phyloP scores from a whole-genome alignment of 148 eudicot species.

The Diospyros lotus region DNA sequence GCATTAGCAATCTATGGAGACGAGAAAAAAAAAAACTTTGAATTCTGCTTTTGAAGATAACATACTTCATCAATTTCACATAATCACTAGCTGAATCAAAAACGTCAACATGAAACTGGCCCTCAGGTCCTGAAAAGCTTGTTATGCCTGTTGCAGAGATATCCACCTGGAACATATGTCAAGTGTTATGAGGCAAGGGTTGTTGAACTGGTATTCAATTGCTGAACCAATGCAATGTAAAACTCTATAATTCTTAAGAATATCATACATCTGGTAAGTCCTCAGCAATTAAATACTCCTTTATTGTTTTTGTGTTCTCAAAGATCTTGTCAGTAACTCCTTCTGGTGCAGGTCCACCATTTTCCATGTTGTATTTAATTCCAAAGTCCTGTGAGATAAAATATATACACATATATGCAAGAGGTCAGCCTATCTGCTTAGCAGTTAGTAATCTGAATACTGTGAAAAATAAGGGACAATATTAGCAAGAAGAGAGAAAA shows the following conservation, averaged over 20 bases:
- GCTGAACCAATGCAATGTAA: slow-evolving; percentile 7
- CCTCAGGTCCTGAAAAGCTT: slow-evolving; percentile 84
- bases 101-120: slow-evolving; percentile 87
- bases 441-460: not conserved
- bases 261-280: slow-evolving; percentile 77
- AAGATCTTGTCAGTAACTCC: slow-evolving; percentile 85
- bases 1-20: not conserved
- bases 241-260: not conserved
- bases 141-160: slow-evolving; percentile 57
- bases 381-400: slow-evolving; percentile 79
- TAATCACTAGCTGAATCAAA: slow-evolving; percentile 93
- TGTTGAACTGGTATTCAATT: not conserved
- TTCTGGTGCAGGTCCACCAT: slow-evolving; percentile 99
- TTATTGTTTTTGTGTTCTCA: slow-evolving; percentile 81
- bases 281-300: slow-evolving; percentile 89
- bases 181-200: not conserved
- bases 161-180: slow-evolving; percentile 59
- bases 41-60: slow-evolving; percentile 10
- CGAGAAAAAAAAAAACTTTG: not conserved
- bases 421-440: not conserved
- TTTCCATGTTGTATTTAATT: slow-evolving; percentile 96
- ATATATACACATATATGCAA: not conserved
- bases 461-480: not conserved
- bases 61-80: slow-evolving; percentile 93
- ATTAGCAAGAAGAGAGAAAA: too few relatives aligned